A percentile compares a stretch with the other conserved stretches of the same genome.
These are phyloP conservation scores for Coemansia biformis DNA, from an alignment of 192 early-diverging fungal genomes.

Conservation along the genomic window DNA sequence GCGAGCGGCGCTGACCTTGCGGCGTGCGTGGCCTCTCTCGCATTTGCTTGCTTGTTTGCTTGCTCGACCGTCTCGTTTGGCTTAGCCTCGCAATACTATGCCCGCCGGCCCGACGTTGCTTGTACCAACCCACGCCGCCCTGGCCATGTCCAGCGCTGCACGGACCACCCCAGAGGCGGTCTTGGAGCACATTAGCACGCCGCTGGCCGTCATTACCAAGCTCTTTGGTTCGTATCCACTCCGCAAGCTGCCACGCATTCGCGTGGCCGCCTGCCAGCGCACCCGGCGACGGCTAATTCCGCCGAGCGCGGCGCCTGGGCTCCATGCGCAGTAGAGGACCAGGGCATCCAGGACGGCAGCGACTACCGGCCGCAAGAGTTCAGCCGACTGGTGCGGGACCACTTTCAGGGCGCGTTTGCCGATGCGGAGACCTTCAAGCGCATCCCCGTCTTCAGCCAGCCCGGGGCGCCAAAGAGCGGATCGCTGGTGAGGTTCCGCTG, in stretches of 20 bases:
- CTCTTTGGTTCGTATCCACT: conserved; percentile 30
- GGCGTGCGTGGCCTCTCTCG: too few relatives aligned
- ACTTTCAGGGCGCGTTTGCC: conserved; percentile 24
- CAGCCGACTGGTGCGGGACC: conserved; percentile 17
- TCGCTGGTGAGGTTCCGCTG: conserved; percentile 66
- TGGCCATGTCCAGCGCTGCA: conserved; percentile 7
- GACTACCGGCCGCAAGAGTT: conserved; percentile 9
- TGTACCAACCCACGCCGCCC: background rate
- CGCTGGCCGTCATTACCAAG: conserved; percentile 23
- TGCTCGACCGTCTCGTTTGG: too few relatives aligned
- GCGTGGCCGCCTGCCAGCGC: too few relatives aligned
- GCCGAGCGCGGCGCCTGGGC: too few relatives aligned
- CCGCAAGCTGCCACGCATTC: too few relatives aligned
- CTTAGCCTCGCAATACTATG: too few relatives aligned
- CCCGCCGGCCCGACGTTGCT: background rate
- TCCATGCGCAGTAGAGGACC: too few relatives aligned
- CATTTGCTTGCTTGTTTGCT: too few relatives aligned
- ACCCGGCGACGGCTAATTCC: too few relatives aligned
- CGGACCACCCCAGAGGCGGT: conserved; percentile 9
- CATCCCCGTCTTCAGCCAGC: conserved; percentile 21
- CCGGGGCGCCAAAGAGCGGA: conserved; percentile 10
- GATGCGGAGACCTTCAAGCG: conserved; percentile 9
- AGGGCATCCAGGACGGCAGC: conserved; percentile 2
- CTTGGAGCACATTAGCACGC: conserved; percentile 27
- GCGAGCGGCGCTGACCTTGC: too few relatives aligned